A percentile compares a stretch with the other conserved stretches of the same genome.
Conservation (phyloP, 805 yeast species). For the Kluyveromyces siamensis region DNA sequence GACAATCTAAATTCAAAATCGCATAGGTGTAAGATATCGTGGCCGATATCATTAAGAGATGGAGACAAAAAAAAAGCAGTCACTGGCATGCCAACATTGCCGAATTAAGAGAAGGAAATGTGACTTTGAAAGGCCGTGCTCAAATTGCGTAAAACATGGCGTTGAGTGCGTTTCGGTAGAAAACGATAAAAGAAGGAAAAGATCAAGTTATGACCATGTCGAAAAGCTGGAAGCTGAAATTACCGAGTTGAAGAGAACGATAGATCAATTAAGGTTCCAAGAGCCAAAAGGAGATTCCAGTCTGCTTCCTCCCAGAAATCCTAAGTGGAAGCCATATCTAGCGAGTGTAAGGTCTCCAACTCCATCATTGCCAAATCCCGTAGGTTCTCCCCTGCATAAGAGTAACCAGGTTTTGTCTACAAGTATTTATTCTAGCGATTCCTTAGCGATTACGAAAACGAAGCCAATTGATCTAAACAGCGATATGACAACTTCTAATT, state of each 20-base stretch:
- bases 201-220: constrained; percentile 39
- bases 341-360: constrained; percentile 1
- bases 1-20: background rate
- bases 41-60: background rate
- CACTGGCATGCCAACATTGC: constrained; percentile 14
- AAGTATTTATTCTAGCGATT: constrained; percentile 22
- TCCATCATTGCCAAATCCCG: background rate
- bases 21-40: background rate
- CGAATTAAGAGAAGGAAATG: constrained; percentile 33
- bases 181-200: constrained; percentile 36
- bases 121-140: constrained; percentile 37
- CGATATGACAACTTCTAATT: constrained; percentile 5
- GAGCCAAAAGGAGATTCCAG: constrained; percentile 6
- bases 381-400: background rate
- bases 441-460: constrained; percentile 16
- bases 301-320: constrained; percentile 2
- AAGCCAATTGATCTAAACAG: constrained; percentile 1
- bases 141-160: constrained; percentile 34
- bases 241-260: constrained; percentile 12
- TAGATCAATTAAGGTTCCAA: constrained; percentile 6
- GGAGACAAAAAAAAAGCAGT: background rate
- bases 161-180: constrained; percentile 36
- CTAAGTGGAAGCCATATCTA: background rate
- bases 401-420: constrained; percentile 8
- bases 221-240: constrained; percentile 29